These are phyloP conservation scores for Leishmania amazonensis DNA, from an alignment of 208 protist species.

Conservation along the genomic window DNA sequence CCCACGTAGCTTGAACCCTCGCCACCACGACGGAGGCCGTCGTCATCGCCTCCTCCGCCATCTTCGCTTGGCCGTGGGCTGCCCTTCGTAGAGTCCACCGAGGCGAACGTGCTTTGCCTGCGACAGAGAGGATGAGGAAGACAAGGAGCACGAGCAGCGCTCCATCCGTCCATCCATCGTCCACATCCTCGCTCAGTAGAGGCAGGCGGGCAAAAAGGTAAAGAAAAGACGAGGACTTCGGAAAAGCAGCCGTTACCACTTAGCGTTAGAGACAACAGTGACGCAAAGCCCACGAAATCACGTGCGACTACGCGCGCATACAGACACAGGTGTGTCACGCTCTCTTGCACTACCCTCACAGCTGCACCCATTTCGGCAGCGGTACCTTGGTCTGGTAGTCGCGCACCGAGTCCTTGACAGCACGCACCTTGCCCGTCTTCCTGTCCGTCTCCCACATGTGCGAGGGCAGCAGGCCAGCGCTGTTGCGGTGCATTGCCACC, in stretches of 20 bases:
- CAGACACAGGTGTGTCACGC: not conserved
- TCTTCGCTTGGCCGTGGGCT: not conserved
- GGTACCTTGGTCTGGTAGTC: conserved; percentile 90
- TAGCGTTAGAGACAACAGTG: not conserved
- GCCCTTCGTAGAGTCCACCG: not conserved
- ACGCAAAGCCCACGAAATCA: not conserved
- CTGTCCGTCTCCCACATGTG: conserved; percentile 92
- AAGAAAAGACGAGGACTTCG: not conserved
- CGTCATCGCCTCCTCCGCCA: not conserved
- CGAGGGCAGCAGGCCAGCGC: conserved; percentile 70
- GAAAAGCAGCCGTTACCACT: not conserved
- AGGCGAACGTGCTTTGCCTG: not conserved
- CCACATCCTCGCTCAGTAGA: not conserved
- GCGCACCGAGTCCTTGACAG: conserved; percentile 90
- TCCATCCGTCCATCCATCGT: not conserved
- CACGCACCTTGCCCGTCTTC: conserved; percentile 91
- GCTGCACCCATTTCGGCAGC: conserved; percentile 83
- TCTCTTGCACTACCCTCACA: conserved; percentile 34
- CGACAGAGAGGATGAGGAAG: not conserved
- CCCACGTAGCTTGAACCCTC: not conserved
- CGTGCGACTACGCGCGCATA: not conserved
- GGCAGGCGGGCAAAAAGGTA: not conserved
- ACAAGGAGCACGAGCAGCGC: not conserved
- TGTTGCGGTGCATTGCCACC: conserved; percentile 92
- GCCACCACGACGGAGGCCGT: not conserved